Conservation (phyloP, 192 early-diverging fungal species). For the Backusella psychrophila region DNA sequence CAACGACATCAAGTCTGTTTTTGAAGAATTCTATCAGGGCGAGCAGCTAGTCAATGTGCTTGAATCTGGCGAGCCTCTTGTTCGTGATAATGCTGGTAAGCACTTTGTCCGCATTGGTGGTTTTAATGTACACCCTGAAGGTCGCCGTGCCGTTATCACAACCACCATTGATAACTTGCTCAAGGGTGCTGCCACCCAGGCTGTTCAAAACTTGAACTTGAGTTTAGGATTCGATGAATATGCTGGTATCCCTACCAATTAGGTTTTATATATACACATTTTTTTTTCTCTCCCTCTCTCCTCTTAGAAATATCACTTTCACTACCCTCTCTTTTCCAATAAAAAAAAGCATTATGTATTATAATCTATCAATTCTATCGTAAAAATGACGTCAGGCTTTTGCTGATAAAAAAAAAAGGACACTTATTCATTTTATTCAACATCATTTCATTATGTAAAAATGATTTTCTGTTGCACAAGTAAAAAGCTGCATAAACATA, state of each 20-base stretch:
- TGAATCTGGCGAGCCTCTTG: slow-evolving; percentile 72
- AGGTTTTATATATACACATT: not conserved
- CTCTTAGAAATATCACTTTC: not conserved
- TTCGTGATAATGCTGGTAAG: slow-evolving; percentile 85
- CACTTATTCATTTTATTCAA: too few species aligned
- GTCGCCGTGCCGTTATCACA: slow-evolving; percentile 82
- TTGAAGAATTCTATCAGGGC: slow-evolving; percentile 64
- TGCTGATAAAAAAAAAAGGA: not conserved
- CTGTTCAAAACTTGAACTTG: slow-evolving; percentile 96
- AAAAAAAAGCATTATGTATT: not conserved
- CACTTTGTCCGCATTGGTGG: slow-evolving; percentile 92
- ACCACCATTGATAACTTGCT: slow-evolving; percentile 96
- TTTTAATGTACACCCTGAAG: slow-evolving; percentile 80
- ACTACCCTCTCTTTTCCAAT: not conserved
- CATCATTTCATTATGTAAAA: not conserved
- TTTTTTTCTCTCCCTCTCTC: too few species aligned
- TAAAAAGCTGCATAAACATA: not conserved
- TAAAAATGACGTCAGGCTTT: not conserved
- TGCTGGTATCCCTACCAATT: slow-evolving; percentile 74
- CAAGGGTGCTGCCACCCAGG: slow-evolving; percentile 99
- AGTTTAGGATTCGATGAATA: slow-evolving; percentile 88
- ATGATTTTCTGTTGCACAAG: slow-evolving; percentile 37
- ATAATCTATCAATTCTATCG: not conserved
- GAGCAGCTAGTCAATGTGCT: slow-evolving; percentile 83
- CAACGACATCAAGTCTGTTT: slow-evolving; percentile 70